Base-by-base conservation (phyloP, 2,329 filamentous ascomycete genomes). In the Beauveria varroae region DNA sequence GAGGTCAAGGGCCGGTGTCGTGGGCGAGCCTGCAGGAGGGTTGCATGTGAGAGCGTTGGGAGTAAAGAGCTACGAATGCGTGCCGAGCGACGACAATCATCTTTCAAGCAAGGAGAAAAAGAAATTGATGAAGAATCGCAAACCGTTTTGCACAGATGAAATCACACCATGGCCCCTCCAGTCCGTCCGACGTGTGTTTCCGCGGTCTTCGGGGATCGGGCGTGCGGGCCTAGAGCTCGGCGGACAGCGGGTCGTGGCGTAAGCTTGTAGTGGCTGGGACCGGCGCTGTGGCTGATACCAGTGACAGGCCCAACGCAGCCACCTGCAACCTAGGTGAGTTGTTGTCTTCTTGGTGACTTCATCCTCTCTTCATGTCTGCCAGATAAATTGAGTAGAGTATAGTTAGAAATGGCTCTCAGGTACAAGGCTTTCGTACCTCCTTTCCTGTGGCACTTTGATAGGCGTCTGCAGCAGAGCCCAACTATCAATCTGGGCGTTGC, bases 191-290 rank as follows among this genome's bases (percentile, higher is more conserved):
- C 46, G 51, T 43, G 46, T 43, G 22, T 26, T 5, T 30, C 20
- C 16, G 28, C 3, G 30, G 41, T 34, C 20, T 28, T 57, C 44
- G 55, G 46, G 22, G 30, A n/a, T n/a, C n/a, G n/a, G n/a, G n/a
- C n/a, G 34, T 18, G 30, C 46, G 46, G 56, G 56, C 46, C 46
- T 34, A 40, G 22, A 26, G 30, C 44, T 57, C 55, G 26, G 28
- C 55, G 47, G 56, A 10, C 18, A 43, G 56, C 22, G 56, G 56
- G 56, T 58, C 56, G 56, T 51, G 47, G 56, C 56, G 46, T 34
- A 7, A 24, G 37, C 44, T 26, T 50, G 44, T 5, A 14, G 56
- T 58, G 46, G 56, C 56, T 51, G 34, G 22, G n/a, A 46, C 34
- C 30, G 46, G 56, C 28, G 30, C n/a, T 50, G 9, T 26, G 12